Conservation (phyloP, 2,329 filamentous ascomycete species). For the Colletotrichum graminicola region DNA sequence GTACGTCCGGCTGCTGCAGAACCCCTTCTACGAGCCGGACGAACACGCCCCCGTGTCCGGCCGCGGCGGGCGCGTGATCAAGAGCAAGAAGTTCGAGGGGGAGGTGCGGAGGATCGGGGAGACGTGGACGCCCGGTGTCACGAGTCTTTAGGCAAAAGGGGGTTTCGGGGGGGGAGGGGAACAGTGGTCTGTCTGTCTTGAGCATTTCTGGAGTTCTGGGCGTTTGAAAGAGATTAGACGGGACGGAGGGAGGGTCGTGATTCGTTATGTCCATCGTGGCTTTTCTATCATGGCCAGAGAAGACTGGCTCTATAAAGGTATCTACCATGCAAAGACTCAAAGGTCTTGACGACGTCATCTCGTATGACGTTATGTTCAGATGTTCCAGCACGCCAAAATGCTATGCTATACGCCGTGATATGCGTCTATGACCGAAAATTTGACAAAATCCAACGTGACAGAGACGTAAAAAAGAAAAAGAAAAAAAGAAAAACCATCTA, state of each 20-base stretch:
- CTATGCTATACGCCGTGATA: conserved; percentile 34
- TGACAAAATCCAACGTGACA: neutral
- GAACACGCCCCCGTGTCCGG: conserved; percentile 75
- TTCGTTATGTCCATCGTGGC: neutral
- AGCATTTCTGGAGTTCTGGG: conserved; percentile 20
- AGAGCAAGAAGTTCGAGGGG: conserved; percentile 81
- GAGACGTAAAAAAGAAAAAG: neutral
- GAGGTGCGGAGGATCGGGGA: conserved; percentile 91
- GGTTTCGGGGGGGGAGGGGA: neutral
- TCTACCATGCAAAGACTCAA: conserved; percentile 23
- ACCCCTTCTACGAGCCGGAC: conserved; percentile 94
- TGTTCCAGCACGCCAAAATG: conserved; percentile 35
- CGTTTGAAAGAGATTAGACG: neutral
- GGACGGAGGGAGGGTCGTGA: neutral
- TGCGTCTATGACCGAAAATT: neutral
- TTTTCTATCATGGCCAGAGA: conserved; percentile 9
- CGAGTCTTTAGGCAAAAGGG: conserved; percentile 62
- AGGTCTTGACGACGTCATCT: conserved; percentile 24
- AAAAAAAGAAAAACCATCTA: neutral
- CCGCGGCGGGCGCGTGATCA: conserved; percentile 76
- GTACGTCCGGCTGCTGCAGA: conserved; percentile 89
- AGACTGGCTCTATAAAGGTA: conserved; percentile 13
- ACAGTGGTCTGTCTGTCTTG: neutral
- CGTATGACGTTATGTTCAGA: neutral
- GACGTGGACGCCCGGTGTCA: conserved; percentile 81